Evolutionary conservation across 1,284 basidiomycete species (phyloP), one percentile per base, ranked within the genome.

Genomic region (Pascua sp.): DNA sequence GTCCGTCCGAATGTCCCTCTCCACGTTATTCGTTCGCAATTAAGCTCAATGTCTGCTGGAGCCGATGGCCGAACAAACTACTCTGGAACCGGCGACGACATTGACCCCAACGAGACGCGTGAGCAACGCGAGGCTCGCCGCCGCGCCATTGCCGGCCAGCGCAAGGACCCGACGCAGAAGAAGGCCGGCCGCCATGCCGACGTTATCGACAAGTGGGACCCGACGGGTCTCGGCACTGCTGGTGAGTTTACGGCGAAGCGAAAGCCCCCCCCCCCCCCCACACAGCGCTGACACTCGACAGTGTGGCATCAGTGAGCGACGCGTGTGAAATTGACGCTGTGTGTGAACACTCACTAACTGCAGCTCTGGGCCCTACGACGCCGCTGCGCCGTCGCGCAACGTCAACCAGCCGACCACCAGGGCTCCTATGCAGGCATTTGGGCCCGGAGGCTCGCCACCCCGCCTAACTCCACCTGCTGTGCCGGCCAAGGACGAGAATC

Each of bases 121-220:
- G 41, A 42, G 24, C 4, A 3, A 3, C 24, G 24, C 24, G 24
- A 32, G 24, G 24, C 24, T 7, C 24, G 24, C 24, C 24, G 24
- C 24, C 24, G 24, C 24, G 24, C 24, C 24, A 32, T 32, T 32
- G 24, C 24, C 4, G 24, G 24, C 24, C 24, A 32, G 24, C 24
- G 24, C 47, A 70, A 69, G 56, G 68, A 70, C 8, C 45, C 57
- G 11, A 68, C 67, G 45, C 67, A 71, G 52, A 75, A 73, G 62
- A 73, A 72, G 63, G 70, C 66, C 17, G 68, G 67, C 54, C 60
- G 69, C 53, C 75, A 78, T 56, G 74, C 71, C 15, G 76, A 78
- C 60, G 71, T 78, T 12, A 76, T 78, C 41, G 76, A 78, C 66
- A 68, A 67, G 8, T 78, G 75, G 76, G 76, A 78, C 64, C 75